These are phyloP conservation scores for Chlamydomonas schloesseri DNA, from an alignment of 139 green algal species.

Conservation along the genomic window DNA sequence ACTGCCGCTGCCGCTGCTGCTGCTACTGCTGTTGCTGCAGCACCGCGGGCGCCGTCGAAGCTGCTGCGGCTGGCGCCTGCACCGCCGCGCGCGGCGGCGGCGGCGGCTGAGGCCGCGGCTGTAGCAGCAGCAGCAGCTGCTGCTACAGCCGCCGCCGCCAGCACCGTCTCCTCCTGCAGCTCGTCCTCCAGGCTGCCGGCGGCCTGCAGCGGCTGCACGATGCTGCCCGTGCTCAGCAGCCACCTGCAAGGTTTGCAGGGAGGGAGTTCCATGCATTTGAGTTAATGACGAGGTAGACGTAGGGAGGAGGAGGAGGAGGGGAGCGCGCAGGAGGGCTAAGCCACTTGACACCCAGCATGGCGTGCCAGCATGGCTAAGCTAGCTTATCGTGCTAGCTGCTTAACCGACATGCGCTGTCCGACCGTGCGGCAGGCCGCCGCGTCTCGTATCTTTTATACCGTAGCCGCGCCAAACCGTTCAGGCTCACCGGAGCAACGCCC, in stretches of 20 bases:
- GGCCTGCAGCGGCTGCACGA: conserved; percentile 32
- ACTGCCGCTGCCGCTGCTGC: too few relatives aligned
- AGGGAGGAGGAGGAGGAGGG: too few relatives aligned
- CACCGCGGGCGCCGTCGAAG: not conserved
- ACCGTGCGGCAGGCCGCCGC: too few relatives aligned
- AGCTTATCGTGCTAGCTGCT: too few relatives aligned
- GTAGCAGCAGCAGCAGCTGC: not conserved
- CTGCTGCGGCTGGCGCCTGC: not conserved
- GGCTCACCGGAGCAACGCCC: conserved; percentile 11
- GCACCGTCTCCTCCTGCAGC: not conserved
- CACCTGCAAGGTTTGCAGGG: not conserved
- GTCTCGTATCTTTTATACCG: too few relatives aligned
- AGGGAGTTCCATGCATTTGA: not conserved
- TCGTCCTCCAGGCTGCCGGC: conserved; percentile 28
- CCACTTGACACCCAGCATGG: too few relatives aligned
- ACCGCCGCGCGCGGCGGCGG: not conserved
- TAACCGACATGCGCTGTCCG: too few relatives aligned
- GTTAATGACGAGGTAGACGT: not conserved
- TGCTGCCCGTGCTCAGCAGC: conserved; percentile 37
- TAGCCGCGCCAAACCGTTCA: too few relatives aligned
- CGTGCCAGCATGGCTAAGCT: too few relatives aligned
- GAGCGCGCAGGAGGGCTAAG: too few relatives aligned
- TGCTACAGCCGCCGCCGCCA: conserved; percentile 2
- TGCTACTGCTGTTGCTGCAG: too few relatives aligned
- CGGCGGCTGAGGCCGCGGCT: not conserved